Conservation (phyloP, 108 stramenopile species). For the Heterococcus sp. region DNA sequence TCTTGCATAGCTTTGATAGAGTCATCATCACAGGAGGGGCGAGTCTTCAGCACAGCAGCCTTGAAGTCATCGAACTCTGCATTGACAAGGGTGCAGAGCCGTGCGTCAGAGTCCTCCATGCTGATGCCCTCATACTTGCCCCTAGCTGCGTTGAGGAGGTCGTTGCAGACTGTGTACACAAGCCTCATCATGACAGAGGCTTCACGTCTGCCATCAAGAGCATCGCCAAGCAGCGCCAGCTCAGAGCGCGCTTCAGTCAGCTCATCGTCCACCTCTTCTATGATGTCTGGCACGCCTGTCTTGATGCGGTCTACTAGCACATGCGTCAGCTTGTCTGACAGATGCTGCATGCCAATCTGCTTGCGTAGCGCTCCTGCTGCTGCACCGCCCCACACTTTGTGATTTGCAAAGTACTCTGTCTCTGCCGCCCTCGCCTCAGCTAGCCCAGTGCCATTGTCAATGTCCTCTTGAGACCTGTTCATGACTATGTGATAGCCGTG, state of each 20-base stretch:
- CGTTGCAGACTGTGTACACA: too few species aligned
- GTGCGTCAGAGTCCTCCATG: too few species aligned
- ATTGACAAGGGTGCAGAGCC: background rate
- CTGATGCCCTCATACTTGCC: too few species aligned
- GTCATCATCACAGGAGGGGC: background rate
- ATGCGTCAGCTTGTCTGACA: background rate
- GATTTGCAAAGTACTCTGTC: background rate
- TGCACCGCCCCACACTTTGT: background rate
- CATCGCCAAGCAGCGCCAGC: background rate
- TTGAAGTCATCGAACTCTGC: background rate
- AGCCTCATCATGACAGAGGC: too few species aligned
- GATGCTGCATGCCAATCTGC: background rate
- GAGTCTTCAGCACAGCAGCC: background rate
- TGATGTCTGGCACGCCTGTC: background rate
- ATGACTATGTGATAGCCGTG: slow-evolving; percentile 56
- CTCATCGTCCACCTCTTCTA: background rate
- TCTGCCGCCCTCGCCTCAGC: background rate
- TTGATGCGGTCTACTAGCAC: background rate
- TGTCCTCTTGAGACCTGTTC: slow-evolving; percentile 43
- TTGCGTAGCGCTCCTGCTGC: background rate
- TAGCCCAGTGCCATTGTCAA: background rate
- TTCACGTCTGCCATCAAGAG: too few species aligned
- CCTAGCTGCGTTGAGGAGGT: too few species aligned
- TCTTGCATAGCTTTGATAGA: background rate
- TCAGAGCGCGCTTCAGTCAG: background rate